phyloP scores from a whole-genome alignment of 805 yeast species.

The Wickerhamomyces queroliae region DNA sequence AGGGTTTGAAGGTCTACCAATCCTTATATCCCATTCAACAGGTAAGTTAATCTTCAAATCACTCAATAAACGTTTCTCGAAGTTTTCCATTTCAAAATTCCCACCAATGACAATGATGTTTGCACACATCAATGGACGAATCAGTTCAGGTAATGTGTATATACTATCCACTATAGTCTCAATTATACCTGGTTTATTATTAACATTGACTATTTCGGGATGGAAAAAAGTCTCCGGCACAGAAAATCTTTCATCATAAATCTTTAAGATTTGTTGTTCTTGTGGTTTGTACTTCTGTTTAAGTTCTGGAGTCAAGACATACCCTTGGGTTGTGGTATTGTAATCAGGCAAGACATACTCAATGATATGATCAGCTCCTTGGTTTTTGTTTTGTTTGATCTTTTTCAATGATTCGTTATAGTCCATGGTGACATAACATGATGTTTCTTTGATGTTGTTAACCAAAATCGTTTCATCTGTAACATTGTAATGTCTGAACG shows the following conservation, averaged over 20 bases:
- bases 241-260: slow-evolving; percentile 82
- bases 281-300: slow-evolving; percentile 27
- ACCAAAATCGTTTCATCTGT: slow-evolving; percentile 85
- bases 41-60: slow-evolving; percentile 69
- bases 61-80: slow-evolving; percentile 49
- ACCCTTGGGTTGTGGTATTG: slow-evolving; percentile 75
- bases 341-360: slow-evolving; percentile 87
- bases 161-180: slow-evolving; percentile 66
- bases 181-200: slow-evolving; percentile 70
- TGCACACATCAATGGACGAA: slow-evolving; percentile 69
- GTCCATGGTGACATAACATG: slow-evolving; percentile 63
- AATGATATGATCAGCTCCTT: slow-evolving; percentile 31
- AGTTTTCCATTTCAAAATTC: slow-evolving; percentile 63
- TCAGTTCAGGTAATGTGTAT: slow-evolving; percentile 62
- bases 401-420: slow-evolving; percentile 42
- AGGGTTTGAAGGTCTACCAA: slow-evolving; percentile 32
- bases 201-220: slow-evolving; percentile 75
- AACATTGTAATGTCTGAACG: slow-evolving; percentile 89
- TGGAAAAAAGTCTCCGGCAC: slow-evolving; percentile 84
- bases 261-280: slow-evolving; percentile 58
- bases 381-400: slow-evolving; percentile 22
- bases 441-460: slow-evolving; percentile 76
- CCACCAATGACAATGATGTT: slow-evolving; percentile 86
- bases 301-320: slow-evolving; percentile 37
- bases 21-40: slow-evolving; percentile 59